A percentile compares a stretch with the other conserved stretches of the same genome.
phyloP scores from a whole-genome alignment of 768 basidiomycete species.

The Botryobasidium botryosum region DNA sequence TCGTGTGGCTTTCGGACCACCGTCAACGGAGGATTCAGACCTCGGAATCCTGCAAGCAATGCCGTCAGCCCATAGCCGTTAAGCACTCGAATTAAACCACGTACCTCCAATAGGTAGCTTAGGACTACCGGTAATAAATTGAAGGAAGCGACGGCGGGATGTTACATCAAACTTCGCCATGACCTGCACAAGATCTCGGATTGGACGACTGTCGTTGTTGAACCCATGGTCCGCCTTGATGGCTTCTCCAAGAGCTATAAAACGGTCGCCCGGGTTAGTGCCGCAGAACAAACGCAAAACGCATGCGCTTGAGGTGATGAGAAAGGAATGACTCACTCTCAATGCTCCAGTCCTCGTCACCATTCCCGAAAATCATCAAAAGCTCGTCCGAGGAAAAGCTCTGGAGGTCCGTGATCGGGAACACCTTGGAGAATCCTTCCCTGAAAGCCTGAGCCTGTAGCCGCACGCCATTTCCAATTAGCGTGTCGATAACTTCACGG shows the following conservation, averaged over 20 bases:
- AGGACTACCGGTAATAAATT: conserved; percentile 96
- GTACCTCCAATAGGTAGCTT: conserved; percentile 89
- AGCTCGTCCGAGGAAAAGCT: conserved; percentile 91
- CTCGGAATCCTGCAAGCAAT: conserved; percentile 60
- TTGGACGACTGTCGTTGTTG: conserved; percentile 84
- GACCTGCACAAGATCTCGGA: conserved; percentile 71
- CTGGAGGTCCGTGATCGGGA: conserved; percentile 78
- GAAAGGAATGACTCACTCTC: conserved; percentile 47
- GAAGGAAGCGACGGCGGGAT: conserved; percentile 72
- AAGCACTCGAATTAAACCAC: conserved; percentile 16
- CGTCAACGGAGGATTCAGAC: conserved; percentile 82
- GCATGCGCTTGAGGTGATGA: not conserved
- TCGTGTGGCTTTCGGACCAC: conserved; percentile 97
- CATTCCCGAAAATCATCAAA: conserved; percentile 89
- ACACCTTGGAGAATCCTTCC: conserved; percentile 91
- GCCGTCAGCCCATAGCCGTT: conserved; percentile 1
- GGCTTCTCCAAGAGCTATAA: conserved; percentile 65
- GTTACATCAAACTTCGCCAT: conserved; percentile 64
- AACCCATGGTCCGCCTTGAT: conserved; percentile 98
- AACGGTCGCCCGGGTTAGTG: no score
- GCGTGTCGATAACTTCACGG: conserved; percentile 68
- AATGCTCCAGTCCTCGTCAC: conserved; percentile 91
- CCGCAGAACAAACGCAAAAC: not conserved
- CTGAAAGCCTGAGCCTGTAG: conserved; percentile 81
- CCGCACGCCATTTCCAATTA: conserved; percentile 63